phyloP scores from a whole-genome alignment of 2,329 filamentous ascomycete species.

The Ascochyta rabiei region DNA sequence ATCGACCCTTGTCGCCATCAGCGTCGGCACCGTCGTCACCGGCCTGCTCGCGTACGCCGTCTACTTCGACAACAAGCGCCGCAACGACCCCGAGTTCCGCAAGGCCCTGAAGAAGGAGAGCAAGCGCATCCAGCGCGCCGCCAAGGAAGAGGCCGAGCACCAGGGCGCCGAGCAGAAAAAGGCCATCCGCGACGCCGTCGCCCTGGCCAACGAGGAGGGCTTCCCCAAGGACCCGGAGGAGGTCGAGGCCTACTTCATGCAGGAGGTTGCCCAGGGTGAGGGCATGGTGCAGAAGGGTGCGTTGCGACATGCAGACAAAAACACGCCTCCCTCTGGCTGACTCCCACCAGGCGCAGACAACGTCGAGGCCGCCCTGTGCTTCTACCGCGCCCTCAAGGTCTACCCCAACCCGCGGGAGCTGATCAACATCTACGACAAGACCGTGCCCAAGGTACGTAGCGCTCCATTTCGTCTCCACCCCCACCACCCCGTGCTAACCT shows the following conservation, averaged over 20 bases:
- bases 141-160: slow-evolving; percentile 74
- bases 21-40: slow-evolving; percentile 63
- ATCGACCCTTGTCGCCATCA: slow-evolving; percentile 63
- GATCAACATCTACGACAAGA: slow-evolving; percentile 98
- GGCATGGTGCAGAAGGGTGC: slow-evolving; percentile 79
- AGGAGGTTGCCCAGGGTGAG: slow-evolving; percentile 90
- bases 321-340: slow-evolving; percentile 29
- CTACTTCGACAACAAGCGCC: slow-evolving; percentile 71
- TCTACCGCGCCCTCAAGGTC: slow-evolving; percentile 98
- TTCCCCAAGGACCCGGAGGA: slow-evolving; percentile 91
- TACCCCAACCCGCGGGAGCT: slow-evolving; percentile 93
- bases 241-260: slow-evolving; percentile 95
- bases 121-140: slow-evolving; percentile 71
- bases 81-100: slow-evolving; percentile 68
- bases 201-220: slow-evolving; percentile 85
- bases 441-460: slow-evolving; percentile 80
- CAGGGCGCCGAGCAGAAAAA: slow-evolving; percentile 71
- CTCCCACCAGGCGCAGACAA: slow-evolving; percentile 63
- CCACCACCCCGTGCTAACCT: slow-evolving; percentile 21
- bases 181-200: slow-evolving; percentile 75
- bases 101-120: slow-evolving; percentile 73
- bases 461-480: background rate
- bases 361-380: slow-evolving; percentile 87
- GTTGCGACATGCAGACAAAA: background rate
- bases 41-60: slow-evolving; percentile 67